Conservation (phyloP, 805 yeast genomes). For the Cyberlindnera sargentensis region DNA sequence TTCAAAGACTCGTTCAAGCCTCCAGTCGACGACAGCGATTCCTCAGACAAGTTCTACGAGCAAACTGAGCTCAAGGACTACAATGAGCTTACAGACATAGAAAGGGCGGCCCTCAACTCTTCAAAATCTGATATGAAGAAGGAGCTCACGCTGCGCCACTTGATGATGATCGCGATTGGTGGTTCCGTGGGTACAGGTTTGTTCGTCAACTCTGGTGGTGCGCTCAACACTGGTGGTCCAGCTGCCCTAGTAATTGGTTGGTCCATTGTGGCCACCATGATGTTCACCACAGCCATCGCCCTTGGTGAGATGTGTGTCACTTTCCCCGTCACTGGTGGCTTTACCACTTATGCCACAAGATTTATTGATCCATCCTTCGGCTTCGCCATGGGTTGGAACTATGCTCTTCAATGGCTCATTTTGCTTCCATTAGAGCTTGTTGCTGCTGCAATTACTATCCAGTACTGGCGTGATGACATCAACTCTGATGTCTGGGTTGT, state of each 20-base stretch:
- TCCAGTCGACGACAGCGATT: constrained; percentile 15
- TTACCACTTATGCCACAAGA: constrained; percentile 48
- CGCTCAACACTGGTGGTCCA: constrained; percentile 62
- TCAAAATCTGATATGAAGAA: constrained; percentile 31
- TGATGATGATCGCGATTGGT: constrained; percentile 76
- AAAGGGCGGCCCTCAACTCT: constrained; percentile 30
- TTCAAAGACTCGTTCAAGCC: constrained; percentile 44
- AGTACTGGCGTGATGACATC: constrained; percentile 41
- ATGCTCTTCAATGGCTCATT: constrained; percentile 45
- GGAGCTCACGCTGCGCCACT: constrained; percentile 41
- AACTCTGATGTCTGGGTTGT: constrained; percentile 44
- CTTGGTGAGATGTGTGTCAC: constrained; percentile 55
- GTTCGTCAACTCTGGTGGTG: constrained; percentile 63
- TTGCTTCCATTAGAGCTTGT: constrained; percentile 44
- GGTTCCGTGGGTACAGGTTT: constrained; percentile 82
- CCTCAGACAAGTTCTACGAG: constrained; percentile 7
- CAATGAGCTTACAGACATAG: constrained; percentile 28
- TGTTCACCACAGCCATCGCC: constrained; percentile 45
- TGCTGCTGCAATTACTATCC: constrained; percentile 46
- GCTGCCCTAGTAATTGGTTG: constrained; percentile 34
- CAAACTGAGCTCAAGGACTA: constrained; percentile 12
- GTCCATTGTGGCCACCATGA: constrained; percentile 41
- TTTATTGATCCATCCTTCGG: constrained; percentile 56
- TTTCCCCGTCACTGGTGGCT: constrained; percentile 62
- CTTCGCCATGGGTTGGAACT: constrained; percentile 54